These are phyloP conservation scores for Paramecium tetraurelia DNA, from an alignment of 73 alveolate species.

Conservation along the genomic window DNA sequence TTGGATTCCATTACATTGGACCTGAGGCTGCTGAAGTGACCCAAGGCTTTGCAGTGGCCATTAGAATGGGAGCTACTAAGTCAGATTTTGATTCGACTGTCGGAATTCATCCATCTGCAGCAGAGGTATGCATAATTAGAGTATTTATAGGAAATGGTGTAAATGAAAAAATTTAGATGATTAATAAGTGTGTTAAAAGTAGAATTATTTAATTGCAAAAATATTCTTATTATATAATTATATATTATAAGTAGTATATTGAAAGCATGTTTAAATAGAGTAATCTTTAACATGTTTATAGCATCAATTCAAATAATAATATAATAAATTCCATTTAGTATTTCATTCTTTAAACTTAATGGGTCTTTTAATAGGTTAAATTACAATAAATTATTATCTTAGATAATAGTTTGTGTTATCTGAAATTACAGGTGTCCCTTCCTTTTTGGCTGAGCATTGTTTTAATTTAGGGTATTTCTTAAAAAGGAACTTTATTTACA, in stretches of 20 bases:
- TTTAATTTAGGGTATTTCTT: background rate
- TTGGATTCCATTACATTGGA: conserved; percentile 92
- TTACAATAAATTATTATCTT: background rate
- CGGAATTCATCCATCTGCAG: conserved; percentile 58
- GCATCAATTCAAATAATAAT: no score
- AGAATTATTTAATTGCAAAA: background rate
- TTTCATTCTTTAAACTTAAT: background rate
- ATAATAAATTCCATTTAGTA: no score
- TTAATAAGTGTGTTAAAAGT: background rate
- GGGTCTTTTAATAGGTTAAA: background rate
- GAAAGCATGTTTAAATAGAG: background rate
- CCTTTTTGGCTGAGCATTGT: background rate
- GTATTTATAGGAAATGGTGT: conserved; percentile 18
- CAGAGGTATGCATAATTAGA: conserved; percentile 17
- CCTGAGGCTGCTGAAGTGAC: conserved; percentile 94
- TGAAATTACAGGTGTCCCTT: background rate
- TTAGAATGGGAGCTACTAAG: conserved; percentile 94
- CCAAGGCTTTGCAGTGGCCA: conserved; percentile 90
- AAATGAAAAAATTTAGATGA: conserved; percentile 35
- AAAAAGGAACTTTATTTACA: background rate
- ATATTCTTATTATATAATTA: background rate
- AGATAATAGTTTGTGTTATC: background rate
- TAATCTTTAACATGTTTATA: no score
- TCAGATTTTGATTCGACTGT: conserved; percentile 78
- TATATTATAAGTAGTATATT: background rate